Evolutionary conservation across 2,329 filamentous ascomycete species (phyloP).

Genomic region (Arthroderma sp.): DNA sequence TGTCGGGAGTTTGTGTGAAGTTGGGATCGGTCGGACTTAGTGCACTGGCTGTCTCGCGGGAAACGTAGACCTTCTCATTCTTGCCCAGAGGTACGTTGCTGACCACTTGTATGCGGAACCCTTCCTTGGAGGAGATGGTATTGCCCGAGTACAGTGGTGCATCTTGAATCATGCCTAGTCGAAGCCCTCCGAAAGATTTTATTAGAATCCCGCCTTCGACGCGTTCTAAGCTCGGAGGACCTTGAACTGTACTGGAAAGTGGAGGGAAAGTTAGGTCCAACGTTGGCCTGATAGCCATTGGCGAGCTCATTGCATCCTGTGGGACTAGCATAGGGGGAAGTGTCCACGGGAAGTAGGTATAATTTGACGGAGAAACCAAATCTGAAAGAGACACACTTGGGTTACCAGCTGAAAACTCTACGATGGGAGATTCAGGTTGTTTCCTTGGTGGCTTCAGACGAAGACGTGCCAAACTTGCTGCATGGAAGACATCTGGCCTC

Average conservation of each 20-base stretch:
- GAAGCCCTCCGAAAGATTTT: conserved; percentile 48
- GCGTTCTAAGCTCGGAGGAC: conserved; percentile 42
- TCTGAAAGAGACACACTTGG: conserved; percentile 46
- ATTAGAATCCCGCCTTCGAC: conserved; percentile 48
- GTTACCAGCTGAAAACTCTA: conserved; percentile 43
- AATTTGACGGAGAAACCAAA: conserved; percentile 54
- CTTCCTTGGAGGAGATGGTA: conserved; percentile 18
- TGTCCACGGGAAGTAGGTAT: conserved; percentile 89
- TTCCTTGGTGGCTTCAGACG: conserved; percentile 55
- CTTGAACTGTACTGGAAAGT: conserved; percentile 35
- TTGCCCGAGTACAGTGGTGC: conserved; percentile 23
- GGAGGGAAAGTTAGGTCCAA: conserved; percentile 58
- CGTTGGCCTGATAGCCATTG: conserved; percentile 57
- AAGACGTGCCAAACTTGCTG: conserved; percentile 69
- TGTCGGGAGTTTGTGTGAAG: conserved; percentile 66
- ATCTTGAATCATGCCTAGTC: conserved; percentile 41
- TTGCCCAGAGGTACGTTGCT: conserved; percentile 70
- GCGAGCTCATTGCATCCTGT: conserved; percentile 61
- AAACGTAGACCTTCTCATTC: conserved; percentile 76
- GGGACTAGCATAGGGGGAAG: conserved; percentile 65
- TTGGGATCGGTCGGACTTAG: conserved; percentile 58
- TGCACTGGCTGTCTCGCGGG: conserved; percentile 62
- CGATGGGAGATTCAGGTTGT: conserved; percentile 46
- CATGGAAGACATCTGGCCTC: conserved; percentile 73
- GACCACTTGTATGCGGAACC: conserved; percentile 57